Evolutionary conservation across 2,329 filamentous ascomycete genomes (phyloP), one percentile per base, ranked within the genome.

Genomic region (Onygenales sp.): DNA sequence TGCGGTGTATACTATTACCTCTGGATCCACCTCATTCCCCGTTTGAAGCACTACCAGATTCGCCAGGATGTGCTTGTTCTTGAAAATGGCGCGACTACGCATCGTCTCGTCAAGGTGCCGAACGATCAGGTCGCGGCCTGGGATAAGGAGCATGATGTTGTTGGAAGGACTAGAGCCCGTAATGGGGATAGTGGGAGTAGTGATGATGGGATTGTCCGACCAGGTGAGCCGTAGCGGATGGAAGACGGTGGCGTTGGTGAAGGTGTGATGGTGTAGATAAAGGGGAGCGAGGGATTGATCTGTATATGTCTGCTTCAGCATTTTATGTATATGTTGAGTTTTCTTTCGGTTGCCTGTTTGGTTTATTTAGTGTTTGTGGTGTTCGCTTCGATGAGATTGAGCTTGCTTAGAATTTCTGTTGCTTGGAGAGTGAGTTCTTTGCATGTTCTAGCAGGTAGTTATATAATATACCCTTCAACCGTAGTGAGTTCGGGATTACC

Each of bases 111-210:
- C 10, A 80, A 78, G 56, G 72, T 86, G 1, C 78, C 79, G 0
- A 59, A 75, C 1, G 64, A 60, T 0, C 72, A 83, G 7, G 41
- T 85, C 6, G 69, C 65, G 0, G 64, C 62, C n/a, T 86, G 83
- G 82, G 82, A 85, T 61, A 70, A 67, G 1, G 70, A 72, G 7
- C 82, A 85, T 59, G 81, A 84, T 65, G 78, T 63, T 31, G 56
- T 61, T n/a, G 68, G 68, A 6, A 56, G 61, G 39, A 17, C 61
- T n/a, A 39, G 17, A n/a, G 13, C 13, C 8, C 13, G 33, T 13
- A 50, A 11, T 44, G 42, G 36, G 8, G 8, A 21, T 42, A 33
- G 17, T 14, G 14, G 14, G 5, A 35, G 48, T 42, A 32, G 33
- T n/a, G 48, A 10, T 14, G 36, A 38, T 10, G 48, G 48, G 13